A percentile compares a stretch with the other conserved stretches of the same genome.
Evolutionary conservation across 306 rosid species (phyloP).

Genomic region (Fagus crenata): DNA sequence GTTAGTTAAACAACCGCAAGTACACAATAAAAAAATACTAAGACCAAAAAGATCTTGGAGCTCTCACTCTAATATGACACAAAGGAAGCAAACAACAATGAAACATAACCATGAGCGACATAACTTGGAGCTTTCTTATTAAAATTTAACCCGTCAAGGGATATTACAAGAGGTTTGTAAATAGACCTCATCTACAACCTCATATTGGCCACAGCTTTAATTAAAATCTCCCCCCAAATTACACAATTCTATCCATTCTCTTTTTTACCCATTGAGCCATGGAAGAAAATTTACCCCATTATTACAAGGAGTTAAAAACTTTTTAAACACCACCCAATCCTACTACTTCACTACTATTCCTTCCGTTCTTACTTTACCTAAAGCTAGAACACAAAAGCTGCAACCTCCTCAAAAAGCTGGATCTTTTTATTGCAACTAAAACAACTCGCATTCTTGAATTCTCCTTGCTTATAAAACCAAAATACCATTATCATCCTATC

Average conservation of each 20-base stretch:
- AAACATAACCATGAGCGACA: neutral
- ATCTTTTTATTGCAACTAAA: conserved; percentile 49
- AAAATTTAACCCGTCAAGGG: neutral
- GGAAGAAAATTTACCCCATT: conserved; percentile 37
- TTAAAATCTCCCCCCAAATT: neutral
- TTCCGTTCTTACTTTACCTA: conserved; percentile 31
- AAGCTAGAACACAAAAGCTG: conserved; percentile 42
- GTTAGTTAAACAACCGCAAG: no score
- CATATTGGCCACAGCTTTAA: neutral
- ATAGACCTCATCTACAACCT: neutral
- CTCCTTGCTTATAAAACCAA: conserved; percentile 30
- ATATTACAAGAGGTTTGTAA: conserved; percentile 1
- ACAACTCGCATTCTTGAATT: conserved; percentile 44
- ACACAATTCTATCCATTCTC: conserved; percentile 20
- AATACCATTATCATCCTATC: conserved; percentile 19
- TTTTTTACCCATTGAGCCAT: conserved; percentile 19
- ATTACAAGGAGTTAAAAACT: conserved; percentile 29
- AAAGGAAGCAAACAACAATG: neutral
- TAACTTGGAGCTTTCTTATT: neutral
- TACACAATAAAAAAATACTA: no score
- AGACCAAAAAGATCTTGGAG: neutral
- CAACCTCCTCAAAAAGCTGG: conserved; percentile 45
- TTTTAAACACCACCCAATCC: conserved; percentile 5
- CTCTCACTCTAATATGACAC: neutral
- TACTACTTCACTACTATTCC: conserved; percentile 19